These are phyloP conservation scores for Apiotrichum akiyoshidainum DNA, from an alignment of 1,284 basidiomycete species.

Conservation along the genomic window DNA sequence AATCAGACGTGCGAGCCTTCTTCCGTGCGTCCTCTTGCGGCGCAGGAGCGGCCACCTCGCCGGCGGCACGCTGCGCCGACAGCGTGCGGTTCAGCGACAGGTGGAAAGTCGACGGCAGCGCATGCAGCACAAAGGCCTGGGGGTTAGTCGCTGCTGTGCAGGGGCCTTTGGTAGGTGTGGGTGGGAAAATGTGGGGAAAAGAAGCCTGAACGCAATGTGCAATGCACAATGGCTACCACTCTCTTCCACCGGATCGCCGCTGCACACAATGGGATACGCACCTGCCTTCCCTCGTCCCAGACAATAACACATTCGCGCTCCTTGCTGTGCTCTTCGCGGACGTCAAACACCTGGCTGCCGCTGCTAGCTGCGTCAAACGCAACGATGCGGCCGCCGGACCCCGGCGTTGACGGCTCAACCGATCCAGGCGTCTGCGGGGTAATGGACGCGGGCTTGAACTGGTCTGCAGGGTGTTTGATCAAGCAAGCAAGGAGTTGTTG, in stretches of 20 bases:
- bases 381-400: conserved; percentile 2
- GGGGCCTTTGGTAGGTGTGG: too few relatives aligned
- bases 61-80: conserved; percentile 8
- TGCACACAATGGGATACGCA: conserved; percentile 11
- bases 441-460: conserved; percentile 46
- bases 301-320: conserved; percentile 43
- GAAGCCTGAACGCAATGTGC: too few relatives aligned
- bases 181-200: too few relatives aligned
- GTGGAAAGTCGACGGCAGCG: conserved; percentile 33
- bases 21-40: background rate
- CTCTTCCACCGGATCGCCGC: too few relatives aligned
- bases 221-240: too few relatives aligned
- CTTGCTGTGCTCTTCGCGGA: conserved; percentile 36
- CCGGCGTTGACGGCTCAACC: conserved; percentile 20
- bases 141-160: conserved; percentile 9
- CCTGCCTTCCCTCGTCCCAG: conserved; percentile 33
- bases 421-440: conserved; percentile 25
- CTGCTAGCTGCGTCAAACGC: conserved; percentile 18
- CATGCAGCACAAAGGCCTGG: conserved; percentile 18
- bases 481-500: too few relatives aligned
- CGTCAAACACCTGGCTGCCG: conserved; percentile 39
- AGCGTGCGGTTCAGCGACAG: conserved; percentile 37
- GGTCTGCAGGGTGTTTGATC: conserved; percentile 23
- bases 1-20: background rate
- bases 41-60: background rate